Evolutionary conservation across 1,284 basidiomycete genomes (phyloP).

Genomic region (Peniophora sp.): DNA sequence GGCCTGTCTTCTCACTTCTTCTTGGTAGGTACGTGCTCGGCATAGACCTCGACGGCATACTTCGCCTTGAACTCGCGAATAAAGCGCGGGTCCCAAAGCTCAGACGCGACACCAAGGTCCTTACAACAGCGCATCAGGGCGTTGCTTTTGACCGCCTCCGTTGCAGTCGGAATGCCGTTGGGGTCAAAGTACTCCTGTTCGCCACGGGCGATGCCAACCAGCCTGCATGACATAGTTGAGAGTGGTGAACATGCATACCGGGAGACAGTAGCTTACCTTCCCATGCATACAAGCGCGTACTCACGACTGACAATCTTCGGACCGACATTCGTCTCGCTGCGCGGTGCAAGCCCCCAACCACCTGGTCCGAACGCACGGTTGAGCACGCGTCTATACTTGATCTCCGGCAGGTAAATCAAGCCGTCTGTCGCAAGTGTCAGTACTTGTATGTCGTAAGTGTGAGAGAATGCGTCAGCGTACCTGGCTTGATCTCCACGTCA

Average conservation of each 20-base stretch:
- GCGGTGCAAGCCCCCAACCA: slow-evolving; percentile 93
- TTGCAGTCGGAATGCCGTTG: slow-evolving; percentile 86
- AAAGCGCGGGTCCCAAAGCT: slow-evolving; percentile 97
- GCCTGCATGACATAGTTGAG: slow-evolving; percentile 32
- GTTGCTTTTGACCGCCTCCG: slow-evolving; percentile 94
- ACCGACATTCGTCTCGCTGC: slow-evolving; percentile 87
- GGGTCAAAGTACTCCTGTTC: slow-evolving; percentile 98
- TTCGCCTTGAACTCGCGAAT: slow-evolving; percentile 89
- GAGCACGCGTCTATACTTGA: slow-evolving; percentile 93
- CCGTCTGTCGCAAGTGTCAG: slow-evolving; percentile 56
- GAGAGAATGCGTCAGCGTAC: slow-evolving; percentile 33
- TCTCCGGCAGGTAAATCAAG: slow-evolving; percentile 92
- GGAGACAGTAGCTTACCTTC: slow-evolving; percentile 48
- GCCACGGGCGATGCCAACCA: slow-evolving; percentile 88
- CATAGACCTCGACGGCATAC: slow-evolving; percentile 82
- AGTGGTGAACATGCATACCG: background rate
- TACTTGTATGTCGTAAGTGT: background rate
- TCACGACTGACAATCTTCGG: slow-evolving; percentile 88
- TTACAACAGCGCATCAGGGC: slow-evolving; percentile 98
- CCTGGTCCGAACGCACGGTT: slow-evolving; percentile 96
- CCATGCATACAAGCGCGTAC: slow-evolving; percentile 91
- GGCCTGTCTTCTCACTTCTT: slow-evolving; percentile 63
- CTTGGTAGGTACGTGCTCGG: slow-evolving; percentile 74
- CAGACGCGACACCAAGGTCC: slow-evolving; percentile 92
- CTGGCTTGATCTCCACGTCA: slow-evolving; percentile 93